Base-by-base conservation (phyloP, 2,329 filamentous ascomycete species). In the Cadophora sp. region DNA sequence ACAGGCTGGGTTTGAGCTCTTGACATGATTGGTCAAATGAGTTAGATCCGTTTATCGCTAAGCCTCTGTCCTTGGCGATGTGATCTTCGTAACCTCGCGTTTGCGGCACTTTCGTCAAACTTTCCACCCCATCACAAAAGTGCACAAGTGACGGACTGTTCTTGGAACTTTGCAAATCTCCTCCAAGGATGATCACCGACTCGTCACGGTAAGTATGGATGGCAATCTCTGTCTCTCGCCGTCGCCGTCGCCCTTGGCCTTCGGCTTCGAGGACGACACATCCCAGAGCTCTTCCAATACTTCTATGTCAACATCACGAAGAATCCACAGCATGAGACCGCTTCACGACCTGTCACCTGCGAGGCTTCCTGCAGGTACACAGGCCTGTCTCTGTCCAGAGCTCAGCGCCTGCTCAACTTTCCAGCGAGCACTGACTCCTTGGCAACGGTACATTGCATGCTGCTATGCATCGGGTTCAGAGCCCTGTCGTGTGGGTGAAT, bases 391-490 rank as follows among this genome's bases (percentile, higher is more conserved):
- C 29, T 59, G 48, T 65, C 62, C 62, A 27, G 56, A 55, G 46
- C 34, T n/a, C 34, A 46, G 3, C 46, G 27, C 29, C 12, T 29
- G 34, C 60, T 29, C 40, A 55, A n/a, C 29, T 37, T 40, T 60
- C 40, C 65, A 56, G 53, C 50, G 46, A 59, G 40, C 40, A 65
- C 22, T 62, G 53, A 55, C 58, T 40, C 6, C 65, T 66, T 66
- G 51, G 62, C 58, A 62, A 63, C 59, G 68, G 68, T 50, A 55
- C 31, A 46, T 50, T 63, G 68, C 68, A 67, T 64, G 22, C 34
- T 46, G 58, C 48, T 56, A 59, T 62, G 62, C 63, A 62, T 34
- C 62, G 62, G 64, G 65, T 65, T 46, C 62, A 26, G 31, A 40
- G n/a, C 27, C 46, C 29, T 34, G 22, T 46, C 24, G 48, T 48